Conservation (phyloP, 106 monocot species). For the Allium cepa region DNA sequence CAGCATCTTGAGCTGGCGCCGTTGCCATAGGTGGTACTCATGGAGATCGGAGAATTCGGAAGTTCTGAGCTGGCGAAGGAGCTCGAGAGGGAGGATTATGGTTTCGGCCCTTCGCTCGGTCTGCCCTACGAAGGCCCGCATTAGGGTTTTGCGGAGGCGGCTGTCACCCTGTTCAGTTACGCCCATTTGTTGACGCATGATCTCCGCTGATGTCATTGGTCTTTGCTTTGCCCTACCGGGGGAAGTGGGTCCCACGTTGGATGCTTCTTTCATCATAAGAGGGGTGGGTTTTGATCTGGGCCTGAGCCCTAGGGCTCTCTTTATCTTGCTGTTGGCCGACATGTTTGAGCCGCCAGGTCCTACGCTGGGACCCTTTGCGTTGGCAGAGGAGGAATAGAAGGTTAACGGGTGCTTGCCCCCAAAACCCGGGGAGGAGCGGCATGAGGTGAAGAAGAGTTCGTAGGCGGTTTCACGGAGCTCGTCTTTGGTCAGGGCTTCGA, state of each 20-base stretch:
- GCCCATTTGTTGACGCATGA: conserved; percentile 68
- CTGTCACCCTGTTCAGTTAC: conserved; percentile 49
- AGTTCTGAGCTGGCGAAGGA: conserved; percentile 34
- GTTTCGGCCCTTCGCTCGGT: conserved; percentile 19
- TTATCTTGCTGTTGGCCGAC: conserved; percentile 42
- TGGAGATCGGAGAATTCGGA: conserved; percentile 26
- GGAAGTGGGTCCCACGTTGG: background rate
- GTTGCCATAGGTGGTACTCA: conserved; percentile 39
- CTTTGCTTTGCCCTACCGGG: conserved; percentile 13
- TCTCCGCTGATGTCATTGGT: conserved; percentile 62
- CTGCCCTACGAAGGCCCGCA: conserved; percentile 45
- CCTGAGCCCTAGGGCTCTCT: conserved; percentile 48
- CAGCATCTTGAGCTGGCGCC: conserved; percentile 34
- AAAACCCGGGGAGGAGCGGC: conserved; percentile 2
- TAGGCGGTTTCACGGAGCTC: conserved; percentile 87
- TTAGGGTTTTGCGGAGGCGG: conserved; percentile 44
- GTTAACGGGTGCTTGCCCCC: background rate
- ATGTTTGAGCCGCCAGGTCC: conserved; percentile 16
- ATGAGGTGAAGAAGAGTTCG: conserved; percentile 8
- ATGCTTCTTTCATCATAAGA: conserved; percentile 10
- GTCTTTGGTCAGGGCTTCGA: conserved; percentile 36
- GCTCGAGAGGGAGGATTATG: conserved; percentile 43
- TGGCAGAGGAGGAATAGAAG: conserved; percentile 2
- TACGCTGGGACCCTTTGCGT: background rate
- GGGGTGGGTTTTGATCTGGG: conserved; percentile 26